Base-by-base conservation (phyloP, 108 stramenopile genomes). In the Discostella pseudostelligera region DNA sequence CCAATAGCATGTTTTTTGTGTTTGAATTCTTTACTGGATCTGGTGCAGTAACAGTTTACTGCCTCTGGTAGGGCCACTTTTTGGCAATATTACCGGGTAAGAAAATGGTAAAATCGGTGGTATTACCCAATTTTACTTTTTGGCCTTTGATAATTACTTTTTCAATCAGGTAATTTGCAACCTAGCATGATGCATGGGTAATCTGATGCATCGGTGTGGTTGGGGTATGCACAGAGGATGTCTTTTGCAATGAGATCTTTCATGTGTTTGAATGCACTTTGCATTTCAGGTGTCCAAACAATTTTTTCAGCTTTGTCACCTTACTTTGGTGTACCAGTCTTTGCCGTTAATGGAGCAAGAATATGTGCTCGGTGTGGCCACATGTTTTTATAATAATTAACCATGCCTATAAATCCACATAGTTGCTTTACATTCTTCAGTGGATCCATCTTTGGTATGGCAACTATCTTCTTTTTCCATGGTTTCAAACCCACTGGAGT, bases 321-420 rank as follows among this genome's bases (percentile, higher is more conserved):
- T 5, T 32, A 4, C 32, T 32, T 32, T 32, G 32, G 32, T 32
- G 32, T 53, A 13, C 47, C 50, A 3, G 40, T 44, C 17, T 46
- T 29, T 6, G 20, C 42, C 1, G 72, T 78, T 11, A 82, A 57
- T 0, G 69, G 81, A 10, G 70, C 59, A 0, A 85, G 56, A 7
- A 85, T 42, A 51, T 82, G 72, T 29, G 85, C 72, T 8, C 85
- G 72, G 0, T 51, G 36, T 19, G 76, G 77, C 48, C 50, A 86
- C 68, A 83, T 63, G 28, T 81, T 61, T 0, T 57, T 39, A 45
- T 76, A 81, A 29, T 62, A 74, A 55, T 56, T 81, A 4, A 84
- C 73, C 24, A 57, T 49, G 9, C 80, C 84, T 47, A 78, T 69
- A 61, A 83, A 83, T 0, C 50, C 48, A 5, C 78, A 61, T 4